Base-by-base conservation (phyloP, 2,329 filamentous ascomycete species). In the Trichoderma semiorbis region DNA sequence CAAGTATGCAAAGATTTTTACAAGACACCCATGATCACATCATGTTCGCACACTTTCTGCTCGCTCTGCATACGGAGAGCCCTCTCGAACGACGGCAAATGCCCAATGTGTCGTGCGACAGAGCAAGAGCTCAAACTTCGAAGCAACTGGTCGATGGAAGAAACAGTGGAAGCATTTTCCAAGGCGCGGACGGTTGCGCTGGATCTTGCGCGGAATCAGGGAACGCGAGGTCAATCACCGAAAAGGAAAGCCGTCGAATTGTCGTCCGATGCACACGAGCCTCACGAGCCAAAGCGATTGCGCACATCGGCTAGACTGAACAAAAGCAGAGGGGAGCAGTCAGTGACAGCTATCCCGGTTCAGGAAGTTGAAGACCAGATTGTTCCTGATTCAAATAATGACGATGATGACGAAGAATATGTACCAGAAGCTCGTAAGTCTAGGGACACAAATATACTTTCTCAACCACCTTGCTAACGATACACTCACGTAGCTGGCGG, bases 1-100 rank as follows among this genome's bases (percentile, higher is more conserved):
- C 93, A 98, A 81, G 93, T 99, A 73, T 99, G 96, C 88, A 98
- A 98, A 80, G 97, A 99, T 81, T 97, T 98, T 82, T 98, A 93
- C 84, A 90, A 90, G 73, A 97, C 94, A 65, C 96, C 96, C 0
- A 96, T 99, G 89, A 91, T 98, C 74, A 99, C 96, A 1, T 93
- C 93, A 1, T 99, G 96, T 83, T 92, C 90, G 69, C 96, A 99
- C 80, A 98, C 96, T 0, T 99, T 99, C 79, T 99, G 96, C 85
- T 98, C 95, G 7, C 84, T 97, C 69, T 99, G 96, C 81, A 98
- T 99, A 79, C 92, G 96, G 34, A 88, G 95, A 74, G 94, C 93
- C 73, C 86, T 99, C 1, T 91, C 91, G 2, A 87, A 89, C 36
- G 94, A 98, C 75, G 93, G 94, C 10, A 94, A 92, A 81, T 99